Percentiles rank a stretch among this genome's conserved stretches.
Conservation (phyloP, 495 filamentous ascomycete genomes). For the Hypoxylon fuscum region DNA sequence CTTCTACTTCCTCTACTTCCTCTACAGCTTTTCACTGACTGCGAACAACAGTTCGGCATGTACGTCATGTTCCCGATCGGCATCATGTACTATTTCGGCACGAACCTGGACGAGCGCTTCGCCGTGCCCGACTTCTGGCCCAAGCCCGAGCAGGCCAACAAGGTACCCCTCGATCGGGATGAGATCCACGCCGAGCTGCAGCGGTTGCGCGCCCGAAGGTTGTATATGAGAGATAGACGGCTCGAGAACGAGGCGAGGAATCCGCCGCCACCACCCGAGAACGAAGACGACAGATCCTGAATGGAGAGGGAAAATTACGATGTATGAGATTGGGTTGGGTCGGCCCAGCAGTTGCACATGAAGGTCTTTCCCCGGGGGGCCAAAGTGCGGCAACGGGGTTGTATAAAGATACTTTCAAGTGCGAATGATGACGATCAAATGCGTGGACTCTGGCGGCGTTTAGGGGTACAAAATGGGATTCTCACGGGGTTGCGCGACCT, state of each 20-base stretch:
- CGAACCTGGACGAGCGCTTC: conserved; percentile 94
- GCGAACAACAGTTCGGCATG: conserved; percentile 87
- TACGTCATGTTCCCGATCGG: conserved; percentile 99
- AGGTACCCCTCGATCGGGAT: conserved; percentile 86
- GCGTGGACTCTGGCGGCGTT: conserved; percentile 32
- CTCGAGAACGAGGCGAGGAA: conserved; percentile 63
- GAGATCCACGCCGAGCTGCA: conserved; percentile 84
- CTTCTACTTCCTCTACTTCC: neutral
- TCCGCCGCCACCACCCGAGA: conserved; percentile 44
- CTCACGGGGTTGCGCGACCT: neutral
- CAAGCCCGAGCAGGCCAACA: conserved; percentile 82
- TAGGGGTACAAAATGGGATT: conserved; percentile 11
- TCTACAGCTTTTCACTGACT: neutral
- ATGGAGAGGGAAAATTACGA: neutral
- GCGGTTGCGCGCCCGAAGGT: conserved; percentile 68
- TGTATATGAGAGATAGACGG: conserved; percentile 67
- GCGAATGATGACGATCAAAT: neutral
- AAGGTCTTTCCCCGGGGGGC: too few species aligned
- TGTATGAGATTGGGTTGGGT: neutral
- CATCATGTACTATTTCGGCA: conserved; percentile 99
- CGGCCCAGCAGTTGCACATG: neutral
- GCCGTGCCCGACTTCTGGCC: conserved; percentile 93
- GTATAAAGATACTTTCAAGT: too few species aligned
- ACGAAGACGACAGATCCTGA: conserved; percentile 24
- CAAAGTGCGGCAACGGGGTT: too few species aligned